Conservation (phyloP, 495 filamentous ascomycete species). For the Trichoderma orchidacearum region DNA sequence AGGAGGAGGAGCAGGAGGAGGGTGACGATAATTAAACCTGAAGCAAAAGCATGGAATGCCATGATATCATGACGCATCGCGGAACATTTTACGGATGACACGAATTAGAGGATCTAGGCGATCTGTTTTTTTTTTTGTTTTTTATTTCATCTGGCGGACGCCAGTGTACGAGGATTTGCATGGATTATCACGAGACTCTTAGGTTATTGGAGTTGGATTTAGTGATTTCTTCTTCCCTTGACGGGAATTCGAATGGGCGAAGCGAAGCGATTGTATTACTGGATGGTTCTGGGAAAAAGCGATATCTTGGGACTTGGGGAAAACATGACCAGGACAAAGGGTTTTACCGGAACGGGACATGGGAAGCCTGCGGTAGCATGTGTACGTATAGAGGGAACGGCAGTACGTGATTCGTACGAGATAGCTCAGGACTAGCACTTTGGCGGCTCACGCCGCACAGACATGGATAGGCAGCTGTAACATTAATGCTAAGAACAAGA, state of each 20-base stretch:
- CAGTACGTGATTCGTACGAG: background rate
- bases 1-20: slow-evolving; percentile 23
- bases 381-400: background rate
- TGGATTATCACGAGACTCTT: background rate
- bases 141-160: background rate
- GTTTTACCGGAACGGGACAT: background rate
- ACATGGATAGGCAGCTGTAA: background rate
- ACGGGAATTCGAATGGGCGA: background rate
- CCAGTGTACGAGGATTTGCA: background rate
- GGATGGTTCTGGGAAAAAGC: background rate
- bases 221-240: too few relatives aligned
- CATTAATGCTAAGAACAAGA: background rate
- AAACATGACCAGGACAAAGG: background rate
- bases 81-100: background rate
- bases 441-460: background rate
- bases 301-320: background rate
- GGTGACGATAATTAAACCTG: slow-evolving; percentile 7
- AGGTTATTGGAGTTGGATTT: background rate
- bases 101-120: background rate
- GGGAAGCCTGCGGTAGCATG: background rate
- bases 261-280: background rate
- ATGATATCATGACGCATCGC: background rate
- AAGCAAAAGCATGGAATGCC: background rate
- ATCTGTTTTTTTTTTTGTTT: background rate
- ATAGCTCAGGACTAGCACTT: background rate